Conservation (phyloP, 2,329 filamentous ascomycete genomes). For the Thielaviopsis populi region DNA sequence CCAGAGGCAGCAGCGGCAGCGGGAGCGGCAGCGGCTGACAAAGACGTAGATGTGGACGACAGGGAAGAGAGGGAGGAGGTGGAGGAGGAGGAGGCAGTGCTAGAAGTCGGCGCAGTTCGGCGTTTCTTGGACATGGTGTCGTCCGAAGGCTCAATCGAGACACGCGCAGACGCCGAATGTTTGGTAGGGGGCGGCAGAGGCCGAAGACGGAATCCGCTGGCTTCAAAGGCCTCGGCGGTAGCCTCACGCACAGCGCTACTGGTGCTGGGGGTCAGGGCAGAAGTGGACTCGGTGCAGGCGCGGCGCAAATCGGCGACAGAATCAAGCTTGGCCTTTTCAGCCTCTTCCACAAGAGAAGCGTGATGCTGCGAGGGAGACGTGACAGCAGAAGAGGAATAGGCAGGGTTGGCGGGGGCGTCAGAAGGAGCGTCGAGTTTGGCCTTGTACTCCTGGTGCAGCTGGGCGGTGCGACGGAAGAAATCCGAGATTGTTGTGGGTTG, state of each 20-base stretch:
- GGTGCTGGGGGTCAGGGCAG: conserved; percentile 22
- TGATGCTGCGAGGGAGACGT: conserved; percentile 1
- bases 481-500: conserved; percentile 7
- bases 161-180: not conserved
- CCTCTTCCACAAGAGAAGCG: conserved; percentile 5
- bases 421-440: conserved; percentile 7
- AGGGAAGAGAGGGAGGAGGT: conserved; percentile 3
- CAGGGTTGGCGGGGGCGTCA: not conserved
- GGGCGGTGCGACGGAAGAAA: conserved; percentile 13
- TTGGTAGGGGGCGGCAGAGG: conserved; percentile 7
- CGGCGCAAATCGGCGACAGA: conserved; percentile 12
- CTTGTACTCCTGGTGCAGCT: conserved; percentile 12
- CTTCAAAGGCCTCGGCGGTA: not conserved
- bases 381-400: not conserved
- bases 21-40: conserved; percentile 3
- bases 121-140: conserved; percentile 12
- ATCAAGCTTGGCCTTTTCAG: conserved; percentile 19
- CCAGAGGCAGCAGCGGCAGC: not conserved
- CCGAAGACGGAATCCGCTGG: conserved; percentile 8
- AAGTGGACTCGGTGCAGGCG: conserved; percentile 19
- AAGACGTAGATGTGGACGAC: not conserved
- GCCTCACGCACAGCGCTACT: conserved; percentile 28
- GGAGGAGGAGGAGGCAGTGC: conserved; percentile 1
- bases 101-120: not conserved
- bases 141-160: conserved; percentile 3